Evolutionary conservation across 805 yeast species (phyloP).

Genomic region (Tanozyma kutaoensis): DNA sequence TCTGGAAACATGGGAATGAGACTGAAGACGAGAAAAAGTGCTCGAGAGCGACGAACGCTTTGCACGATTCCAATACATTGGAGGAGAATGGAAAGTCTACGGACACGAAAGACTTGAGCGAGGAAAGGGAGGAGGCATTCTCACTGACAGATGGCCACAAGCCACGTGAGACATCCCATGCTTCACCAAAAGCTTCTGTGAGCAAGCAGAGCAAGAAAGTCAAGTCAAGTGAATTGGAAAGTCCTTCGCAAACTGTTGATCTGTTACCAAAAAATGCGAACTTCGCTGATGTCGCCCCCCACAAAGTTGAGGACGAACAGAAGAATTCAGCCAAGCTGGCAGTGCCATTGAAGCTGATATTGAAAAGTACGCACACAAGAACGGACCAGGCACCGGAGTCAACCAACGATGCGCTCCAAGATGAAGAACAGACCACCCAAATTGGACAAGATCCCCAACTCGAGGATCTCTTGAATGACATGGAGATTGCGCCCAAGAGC

Average conservation of each 20-base stretch:
- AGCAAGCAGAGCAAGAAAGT: slow-evolving; percentile 7
- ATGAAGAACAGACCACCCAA: too few species aligned
- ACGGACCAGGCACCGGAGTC: too few species aligned
- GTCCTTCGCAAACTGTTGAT: too few species aligned
- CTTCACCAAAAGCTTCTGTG: slow-evolving; percentile 10
- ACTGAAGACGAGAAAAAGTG: slow-evolving; percentile 4
- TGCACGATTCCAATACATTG: neutral
- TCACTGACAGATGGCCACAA: slow-evolving; percentile 6
- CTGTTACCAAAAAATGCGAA: slow-evolving; percentile 2
- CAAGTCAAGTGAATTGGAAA: slow-evolving; percentile 4
- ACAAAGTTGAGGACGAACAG: too few species aligned
- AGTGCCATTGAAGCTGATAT: too few species aligned
- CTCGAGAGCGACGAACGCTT: neutral
- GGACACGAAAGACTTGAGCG: slow-evolving; percentile 2
- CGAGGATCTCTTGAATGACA: too few species aligned
- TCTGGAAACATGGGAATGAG: slow-evolving; percentile 1
- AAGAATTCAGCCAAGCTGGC: too few species aligned
- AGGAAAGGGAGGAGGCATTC: slow-evolving; percentile 4
- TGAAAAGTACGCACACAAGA: too few species aligned
- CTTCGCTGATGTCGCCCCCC: slow-evolving; percentile 8
- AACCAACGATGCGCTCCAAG: too few species aligned
- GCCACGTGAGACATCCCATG: slow-evolving; percentile 1
- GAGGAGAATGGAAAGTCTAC: slow-evolving; percentile 1
- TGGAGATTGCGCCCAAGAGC: too few species aligned
- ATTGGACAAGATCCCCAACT: too few species aligned